phyloP scores from a whole-genome alignment of 768 basidiomycete genomes.

The Paxillus rubicundulus region DNA sequence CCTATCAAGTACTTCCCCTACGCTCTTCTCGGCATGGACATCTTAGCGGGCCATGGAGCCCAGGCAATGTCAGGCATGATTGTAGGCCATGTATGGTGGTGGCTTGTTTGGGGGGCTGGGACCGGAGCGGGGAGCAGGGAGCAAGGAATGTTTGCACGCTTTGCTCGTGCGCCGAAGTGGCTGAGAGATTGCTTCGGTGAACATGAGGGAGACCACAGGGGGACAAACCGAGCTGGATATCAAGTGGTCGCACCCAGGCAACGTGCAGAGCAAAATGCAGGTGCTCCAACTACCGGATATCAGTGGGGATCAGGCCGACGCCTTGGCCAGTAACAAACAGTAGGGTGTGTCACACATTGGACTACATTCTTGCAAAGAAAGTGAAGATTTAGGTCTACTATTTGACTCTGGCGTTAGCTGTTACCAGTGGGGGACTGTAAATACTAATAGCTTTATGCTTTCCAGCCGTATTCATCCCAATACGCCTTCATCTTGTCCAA shows the following conservation, averaged over 20 bases:
- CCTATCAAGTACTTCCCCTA: constrained; percentile 75
- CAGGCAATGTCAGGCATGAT: constrained; percentile 64
- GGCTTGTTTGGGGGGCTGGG: constrained; percentile 55
- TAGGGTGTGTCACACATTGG: constrained; percentile 6
- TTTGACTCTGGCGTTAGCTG: neutral
- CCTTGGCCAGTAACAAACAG: constrained; percentile 34
- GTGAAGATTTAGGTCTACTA: neutral
- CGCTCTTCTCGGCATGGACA: constrained; percentile 68
- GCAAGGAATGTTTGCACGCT: constrained; percentile 37
- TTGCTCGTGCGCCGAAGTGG: constrained; percentile 60
- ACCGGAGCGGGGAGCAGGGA: constrained; percentile 38
- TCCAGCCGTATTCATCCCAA: constrained; percentile 30
- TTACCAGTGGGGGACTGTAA: neutral
- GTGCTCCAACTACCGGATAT: constrained; percentile 32
- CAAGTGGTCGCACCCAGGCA: constrained; percentile 56
- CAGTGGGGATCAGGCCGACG: constrained; percentile 57
- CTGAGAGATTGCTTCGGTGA: constrained; percentile 48
- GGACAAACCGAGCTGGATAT: constrained; percentile 46
- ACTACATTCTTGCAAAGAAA: neutral
- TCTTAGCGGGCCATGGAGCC: constrained; percentile 63
- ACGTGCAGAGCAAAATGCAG: constrained; percentile 18
- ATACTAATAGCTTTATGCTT: constrained; percentile 14
- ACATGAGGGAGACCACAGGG: constrained; percentile 32
- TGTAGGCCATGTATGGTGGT: constrained; percentile 83
- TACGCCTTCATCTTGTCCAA: constrained; percentile 75